Base-by-base conservation (phyloP, 768 basidiomycete genomes). In the Lactarius hatsudake region DNA sequence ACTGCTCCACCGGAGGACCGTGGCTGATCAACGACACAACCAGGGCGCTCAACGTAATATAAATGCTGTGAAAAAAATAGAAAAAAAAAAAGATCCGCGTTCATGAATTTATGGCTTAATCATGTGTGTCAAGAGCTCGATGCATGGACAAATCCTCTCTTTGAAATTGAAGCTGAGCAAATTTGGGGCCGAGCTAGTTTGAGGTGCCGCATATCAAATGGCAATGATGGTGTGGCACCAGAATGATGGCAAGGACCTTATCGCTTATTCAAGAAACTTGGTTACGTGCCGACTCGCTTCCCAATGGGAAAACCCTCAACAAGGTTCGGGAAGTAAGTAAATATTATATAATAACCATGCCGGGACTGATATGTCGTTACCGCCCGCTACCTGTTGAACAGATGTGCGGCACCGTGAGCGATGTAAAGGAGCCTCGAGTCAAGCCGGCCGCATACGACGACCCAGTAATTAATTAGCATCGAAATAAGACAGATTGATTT, bases 311-410 rank as follows among this genome's bases (percentile, higher is more conserved):
- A 51, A 4, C 23, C 26, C 23, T 4, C 38, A 15, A 6, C 23
- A 26, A 9, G n/a, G 51, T 51, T 0, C 9, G 45, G n/a, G 17
- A 48, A 1, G n/a, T 23, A n/a, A 48, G 17, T 20, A 17, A 53
- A 42, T 42, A 7, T 42, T 42, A 42, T 42, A 8, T 40, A 40
- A 42, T 42, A 18, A 23, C 30, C 43, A 13, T 45, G 56, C 48
- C 60, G 30, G 54, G 54, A 42, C 6, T 42, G 48, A 56, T 34
- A 34, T 34, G 8, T 34, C 34, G 34, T 34, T 34, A 34, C 32
- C 55, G 61, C 61, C 32, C 55, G 61, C 61, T 38, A 51, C 57
- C 61, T 42, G 28, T 23, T 23, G 26, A 45, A 9, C 43, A 34
- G 43, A 55, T 34, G 20, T 62, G 10, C 32, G 56, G 58, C 48